Base-by-base conservation (phyloP, 164 flowering plant genomes). In the Nymphaea thermarum region DNA sequence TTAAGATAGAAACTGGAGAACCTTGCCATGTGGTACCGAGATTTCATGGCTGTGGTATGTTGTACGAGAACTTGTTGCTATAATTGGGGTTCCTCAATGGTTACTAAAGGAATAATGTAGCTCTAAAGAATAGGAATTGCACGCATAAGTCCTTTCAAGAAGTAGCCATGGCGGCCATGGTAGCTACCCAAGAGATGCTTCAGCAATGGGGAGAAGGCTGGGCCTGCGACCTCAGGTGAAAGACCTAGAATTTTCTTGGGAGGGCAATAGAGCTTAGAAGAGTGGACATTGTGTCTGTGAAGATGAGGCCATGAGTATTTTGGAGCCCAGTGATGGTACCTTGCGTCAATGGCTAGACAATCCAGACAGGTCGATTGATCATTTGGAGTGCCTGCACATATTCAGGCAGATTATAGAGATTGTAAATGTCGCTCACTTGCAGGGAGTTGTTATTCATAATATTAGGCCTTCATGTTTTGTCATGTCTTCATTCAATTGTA, bases 401-500 rank as follows among this genome's bases (percentile, higher is more conserved):
- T 92, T 95, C 71, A 79, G 81, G 70, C 99, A 95, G 84, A 85
- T 90, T 67, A 91, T 85, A 25, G 96, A 90, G 68, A 86, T 84
- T 67, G 94, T 92, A 65, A 80, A 84, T 71, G 71, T 80, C 15
- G 97, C 97, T 17, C 99, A 95, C 77, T 85, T 92, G 4, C 91
- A 87, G 70, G 96, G 91, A 60, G 73, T 91, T 65, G 91, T 87
- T 45, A 87, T 92, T 53, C 87, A 90, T 42, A 95, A 95, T 80
- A 90, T 92, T 43, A 78, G 97, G 70, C 99, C 99, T 25, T 95
- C 99, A 0, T 92, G 99, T 77, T 95, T 95, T 66, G 81, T 90
- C 57, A 92, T 90, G 96, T 90, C 99, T 17, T 86, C 94, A 16
- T 86, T 83, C 78, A 95, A 87, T 70, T 93, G 78, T 44, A 87